Conservation (phyloP, 768 basidiomycete genomes). For the Podaxis sp. region DNA sequence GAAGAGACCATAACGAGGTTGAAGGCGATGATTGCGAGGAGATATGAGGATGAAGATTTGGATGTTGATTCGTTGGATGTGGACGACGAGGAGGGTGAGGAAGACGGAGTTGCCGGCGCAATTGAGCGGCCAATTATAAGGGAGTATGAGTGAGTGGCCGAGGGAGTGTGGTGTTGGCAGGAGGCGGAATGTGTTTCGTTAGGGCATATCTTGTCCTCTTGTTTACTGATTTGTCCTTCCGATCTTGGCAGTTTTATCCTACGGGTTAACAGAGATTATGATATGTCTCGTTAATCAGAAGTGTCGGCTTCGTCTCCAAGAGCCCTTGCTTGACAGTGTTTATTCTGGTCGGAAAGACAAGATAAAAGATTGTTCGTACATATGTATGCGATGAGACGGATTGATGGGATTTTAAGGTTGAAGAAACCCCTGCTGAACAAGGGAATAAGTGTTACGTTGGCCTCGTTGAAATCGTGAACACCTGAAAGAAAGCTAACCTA, state of each 20-base stretch:
- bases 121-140: constrained; percentile 32
- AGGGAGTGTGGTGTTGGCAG: neutral
- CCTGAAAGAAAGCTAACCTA: too few species aligned
- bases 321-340: too few species aligned
- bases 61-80: constrained; percentile 26
- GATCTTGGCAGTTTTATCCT: neutral
- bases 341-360: too few species aligned
- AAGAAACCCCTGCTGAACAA: too few species aligned
- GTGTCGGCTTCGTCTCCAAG: too few species aligned
- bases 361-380: too few species aligned
- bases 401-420: too few species aligned
- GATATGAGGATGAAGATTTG: constrained; percentile 27
- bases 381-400: too few species aligned
- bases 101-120: constrained; percentile 26
- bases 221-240: neutral
- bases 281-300: too few species aligned
- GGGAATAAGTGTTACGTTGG: too few species aligned
- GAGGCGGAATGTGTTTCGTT: neutral
- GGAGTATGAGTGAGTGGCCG: constrained; percentile 28
- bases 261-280: too few species aligned
- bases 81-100: constrained; percentile 22
- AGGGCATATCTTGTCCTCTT: neutral
- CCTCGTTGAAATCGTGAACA: too few species aligned
- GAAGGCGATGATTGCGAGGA: constrained; percentile 31
- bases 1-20: constrained; percentile 37